Base-by-base conservation (phyloP, 768 basidiomycete genomes). In the Leucosporidium yakuticum region DNA sequence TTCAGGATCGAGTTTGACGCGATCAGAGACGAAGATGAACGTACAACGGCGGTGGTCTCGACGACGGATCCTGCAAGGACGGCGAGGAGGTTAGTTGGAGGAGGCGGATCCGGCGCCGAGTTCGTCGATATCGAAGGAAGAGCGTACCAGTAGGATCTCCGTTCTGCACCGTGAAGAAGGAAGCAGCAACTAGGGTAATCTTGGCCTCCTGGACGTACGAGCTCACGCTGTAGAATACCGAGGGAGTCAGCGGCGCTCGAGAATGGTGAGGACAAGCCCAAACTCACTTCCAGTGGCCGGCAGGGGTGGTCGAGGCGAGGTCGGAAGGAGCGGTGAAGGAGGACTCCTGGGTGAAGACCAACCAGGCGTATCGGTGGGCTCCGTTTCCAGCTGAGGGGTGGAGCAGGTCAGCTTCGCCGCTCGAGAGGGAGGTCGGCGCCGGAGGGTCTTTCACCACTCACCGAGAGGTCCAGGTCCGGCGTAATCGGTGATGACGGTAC, bases 361-460 rank as follows among this genome's bases (percentile, higher is more conserved):
- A 63, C 53, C 65, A 66, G 19, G 73, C 71, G 71, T 76, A 76
- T 62, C 69, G 67, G 60, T 69, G 67, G 23, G 50, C 58, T 17
- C 67, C 71, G 23, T 60, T 67, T 47, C 71, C 71, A 3, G 59
- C 53, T 50, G 65, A 54, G 6, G 63, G 61, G 21, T 58, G 27
- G 8, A 25, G 25, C 27, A 31, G 15, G 19, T 54, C 53, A 54
- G 53, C 27, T 29, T 31, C 53, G 1, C 15, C 5, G 12, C 49
- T 1, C 34, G 39, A 8, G 39, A 44, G 14, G n/a, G n/a, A n/a
- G 39, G 8, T 44, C 14, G 3, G 39, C 39, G 14, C 8, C 39
- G 39, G 2, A 15, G 11, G 39, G 27, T 54, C 51, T 11, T 6
- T 54, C 53, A 4, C n/a, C 25, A 54, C 20, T 17, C 53, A 29